Base-by-base conservation (phyloP, 2,329 filamentous ascomycete species). In the Scytalidium lignicola region DNA sequence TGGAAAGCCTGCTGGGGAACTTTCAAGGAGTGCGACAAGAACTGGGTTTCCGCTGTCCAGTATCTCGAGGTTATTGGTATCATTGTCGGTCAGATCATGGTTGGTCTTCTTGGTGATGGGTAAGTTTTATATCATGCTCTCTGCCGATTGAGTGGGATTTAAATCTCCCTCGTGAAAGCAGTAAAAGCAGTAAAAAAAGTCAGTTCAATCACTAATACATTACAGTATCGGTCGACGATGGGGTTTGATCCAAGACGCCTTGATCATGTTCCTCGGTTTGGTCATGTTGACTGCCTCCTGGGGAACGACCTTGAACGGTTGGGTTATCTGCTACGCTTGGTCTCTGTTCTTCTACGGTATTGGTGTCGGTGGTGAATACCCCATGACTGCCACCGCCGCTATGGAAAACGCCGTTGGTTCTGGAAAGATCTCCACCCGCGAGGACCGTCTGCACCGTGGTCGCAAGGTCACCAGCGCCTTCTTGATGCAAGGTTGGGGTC, bases 401-500 rank as follows among this genome's bases (percentile, higher is more conserved):
- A 95, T 97, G 83, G 90, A 96, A 68, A 90, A 91, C 62, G 86
- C 89, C 15, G 86, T 91, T 42, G 83, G 88, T n/a, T 73, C 89
- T 32, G 91, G 92, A 54, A 91, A 86, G 67, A 73, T 96, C 47
- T 96, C 92, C 6, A 96, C 90, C 51, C 86, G 85, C 54, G 90
- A 96, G 47, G 92, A 97, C 67, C 89, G 92, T 66, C 83, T 97
- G 47, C 92, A 97, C 74, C 90, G 92, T 71, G 92, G 92, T 56
- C 88, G 92, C 64, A 95, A 95, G 70, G 92, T 96, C 66, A 96
- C 90, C 57, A 90, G 86, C 68, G 91, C 92, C 51, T 97, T 97
- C 75, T 71, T 97, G 70, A 96, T 97, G 92, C 92, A 97, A 71
- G 92, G 92, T 48, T 97, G 92, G 92, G 92, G 92, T 57, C 92